These are phyloP conservation scores for Kandelia obovata DNA, from an alignment of 345 rosid species.

Conservation along the genomic window DNA sequence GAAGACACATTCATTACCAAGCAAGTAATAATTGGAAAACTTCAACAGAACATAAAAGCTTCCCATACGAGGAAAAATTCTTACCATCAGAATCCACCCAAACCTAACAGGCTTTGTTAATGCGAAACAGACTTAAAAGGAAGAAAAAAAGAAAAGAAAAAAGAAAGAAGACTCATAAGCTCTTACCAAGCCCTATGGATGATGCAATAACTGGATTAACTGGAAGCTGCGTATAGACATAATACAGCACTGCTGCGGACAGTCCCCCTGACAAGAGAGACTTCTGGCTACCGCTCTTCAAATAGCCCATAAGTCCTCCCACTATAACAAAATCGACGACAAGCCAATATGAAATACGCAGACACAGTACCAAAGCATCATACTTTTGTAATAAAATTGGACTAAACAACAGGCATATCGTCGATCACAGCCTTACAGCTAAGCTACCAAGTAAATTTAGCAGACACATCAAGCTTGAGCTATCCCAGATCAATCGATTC, in stretches of 20 bases:
- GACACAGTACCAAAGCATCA: not conserved
- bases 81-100: no score
- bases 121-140: no score
- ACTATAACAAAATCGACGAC: conserved; percentile 33
- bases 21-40: no score
- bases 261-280: conserved; percentile 75
- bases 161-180: not conserved
- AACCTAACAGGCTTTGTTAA: no score
- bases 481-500: not conserved
- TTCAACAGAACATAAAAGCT: no score
- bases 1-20: not conserved
- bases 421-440: not conserved
- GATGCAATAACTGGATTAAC: conserved; percentile 70
- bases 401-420: not conserved
- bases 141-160: not conserved
- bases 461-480: no score
- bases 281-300: conserved; percentile 88
- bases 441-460: no score
- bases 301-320: conserved; percentile 83
- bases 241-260: conserved; percentile 61
- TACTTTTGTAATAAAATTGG: not conserved
- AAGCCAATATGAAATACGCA: not conserved
- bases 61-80: no score
- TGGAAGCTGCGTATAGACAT: conserved; percentile 69
- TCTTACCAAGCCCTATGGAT: conserved; percentile 76